phyloP scores from a whole-genome alignment of 768 basidiomycete species.

The Piloderma croceum region DNA sequence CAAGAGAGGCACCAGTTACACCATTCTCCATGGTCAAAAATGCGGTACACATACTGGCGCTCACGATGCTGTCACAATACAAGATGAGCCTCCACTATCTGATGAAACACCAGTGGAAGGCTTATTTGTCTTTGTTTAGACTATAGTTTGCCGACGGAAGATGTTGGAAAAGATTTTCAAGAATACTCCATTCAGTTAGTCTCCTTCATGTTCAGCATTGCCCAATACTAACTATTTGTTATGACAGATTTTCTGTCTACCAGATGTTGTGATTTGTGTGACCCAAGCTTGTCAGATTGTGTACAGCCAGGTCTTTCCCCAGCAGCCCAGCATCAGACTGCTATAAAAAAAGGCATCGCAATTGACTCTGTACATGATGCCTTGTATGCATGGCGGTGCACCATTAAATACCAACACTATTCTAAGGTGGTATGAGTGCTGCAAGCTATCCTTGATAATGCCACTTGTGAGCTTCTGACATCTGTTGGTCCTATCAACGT shows the following conservation, averaged over 20 bases:
- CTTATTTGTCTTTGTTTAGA: slow-evolving; percentile 15
- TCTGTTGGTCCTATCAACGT: slow-evolving; percentile 7
- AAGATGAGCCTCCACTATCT: slow-evolving; percentile 4
- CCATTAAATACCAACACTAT: neutral
- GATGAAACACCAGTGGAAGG: slow-evolving; percentile 14
- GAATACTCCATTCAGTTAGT: neutral
- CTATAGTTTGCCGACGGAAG: slow-evolving; percentile 6
- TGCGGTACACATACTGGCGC: neutral
- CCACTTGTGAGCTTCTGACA: slow-evolving; percentile 1
- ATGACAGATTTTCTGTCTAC: neutral
- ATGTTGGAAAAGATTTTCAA: slow-evolving; percentile 8
- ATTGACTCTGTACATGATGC: neutral
- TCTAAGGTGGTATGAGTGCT: neutral
- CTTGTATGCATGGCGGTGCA: slow-evolving; percentile 1
- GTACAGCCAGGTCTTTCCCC: slow-evolving; percentile 13
- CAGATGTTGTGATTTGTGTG: slow-evolving; percentile 11
- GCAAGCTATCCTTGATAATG: neutral
- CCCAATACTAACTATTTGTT: too few relatives aligned
- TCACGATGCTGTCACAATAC: neutral
- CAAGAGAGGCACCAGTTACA: neutral
- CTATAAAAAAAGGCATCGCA: slow-evolving; percentile 3
- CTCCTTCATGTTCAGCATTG: neutral
- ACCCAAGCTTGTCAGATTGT: slow-evolving; percentile 10
- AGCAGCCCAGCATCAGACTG: too few relatives aligned
- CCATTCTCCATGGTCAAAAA: neutral